These are phyloP conservation scores for Lentithecium fluviatile DNA, from an alignment of 495 filamentous ascomycete genomes.

Conservation along the genomic window DNA sequence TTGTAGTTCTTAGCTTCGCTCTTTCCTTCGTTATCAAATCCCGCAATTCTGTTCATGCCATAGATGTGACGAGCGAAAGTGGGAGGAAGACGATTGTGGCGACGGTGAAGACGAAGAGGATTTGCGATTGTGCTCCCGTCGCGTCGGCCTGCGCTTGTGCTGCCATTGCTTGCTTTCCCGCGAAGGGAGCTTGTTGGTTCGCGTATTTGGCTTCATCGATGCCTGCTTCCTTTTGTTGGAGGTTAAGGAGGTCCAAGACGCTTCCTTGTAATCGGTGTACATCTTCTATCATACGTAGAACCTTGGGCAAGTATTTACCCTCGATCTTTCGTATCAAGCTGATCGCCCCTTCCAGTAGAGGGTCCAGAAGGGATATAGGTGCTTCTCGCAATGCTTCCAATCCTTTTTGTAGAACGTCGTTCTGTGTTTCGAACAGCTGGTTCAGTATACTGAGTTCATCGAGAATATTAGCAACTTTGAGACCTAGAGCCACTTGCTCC, in stretches of 20 bases:
- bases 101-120: neutral
- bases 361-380: no score
- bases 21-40: no score
- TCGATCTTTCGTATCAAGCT: no score
- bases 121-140: neutral
- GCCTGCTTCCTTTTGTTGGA: neutral
- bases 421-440: neutral
- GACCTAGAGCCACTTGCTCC: neutral
- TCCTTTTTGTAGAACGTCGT: neutral
- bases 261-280: neutral
- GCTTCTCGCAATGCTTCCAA: neutral
- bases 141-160: neutral
- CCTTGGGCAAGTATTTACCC: neutral
- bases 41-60: conserved; percentile 4
- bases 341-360: no score
- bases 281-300: neutral
- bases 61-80: neutral
- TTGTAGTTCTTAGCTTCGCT: no score
- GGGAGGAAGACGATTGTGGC: conserved; percentile 1
- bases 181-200: neutral
- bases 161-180: neutral
- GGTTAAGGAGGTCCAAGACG: neutral
- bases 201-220: neutral
- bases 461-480: neutral
- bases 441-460: neutral